A percentile compares a stretch with the other conserved stretches of the same genome.
These are phyloP conservation scores for Nothomitra cinnamomea DNA, from an alignment of 2,329 filamentous ascomycete species.

Conservation along the genomic window DNA sequence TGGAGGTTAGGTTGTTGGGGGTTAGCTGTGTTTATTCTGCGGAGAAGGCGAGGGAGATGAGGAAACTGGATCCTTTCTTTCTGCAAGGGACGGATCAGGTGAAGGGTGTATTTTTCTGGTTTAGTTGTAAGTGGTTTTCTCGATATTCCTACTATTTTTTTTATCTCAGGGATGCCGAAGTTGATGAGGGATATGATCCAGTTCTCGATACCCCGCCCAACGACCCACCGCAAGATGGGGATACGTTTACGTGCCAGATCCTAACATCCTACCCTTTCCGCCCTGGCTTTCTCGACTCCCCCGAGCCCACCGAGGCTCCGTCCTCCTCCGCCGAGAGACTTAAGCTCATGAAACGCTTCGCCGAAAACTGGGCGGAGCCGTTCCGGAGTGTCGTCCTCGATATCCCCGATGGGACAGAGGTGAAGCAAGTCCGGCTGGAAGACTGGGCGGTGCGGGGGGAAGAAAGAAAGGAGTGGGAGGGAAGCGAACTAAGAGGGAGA, in stretches of 20 bases:
- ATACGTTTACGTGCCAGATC: conserved; percentile 30
- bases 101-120: conserved; percentile 35
- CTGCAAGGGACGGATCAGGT: conserved; percentile 36
- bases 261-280: conserved; percentile 31
- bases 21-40: conserved; percentile 26
- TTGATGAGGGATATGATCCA: neutral
- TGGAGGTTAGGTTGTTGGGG: conserved; percentile 30
- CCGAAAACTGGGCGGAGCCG: conserved; percentile 31
- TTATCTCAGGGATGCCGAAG: neutral
- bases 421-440: conserved; percentile 29
- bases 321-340: conserved; percentile 22
- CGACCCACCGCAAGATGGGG: conserved; percentile 19
- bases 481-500: conserved; percentile 21
- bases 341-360: conserved; percentile 28
- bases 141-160: too few species aligned
- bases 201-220: conserved; percentile 24
- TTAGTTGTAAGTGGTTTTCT: conserved; percentile 21
- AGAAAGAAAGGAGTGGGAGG: conserved; percentile 14
- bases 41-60: conserved; percentile 26
- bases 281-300: conserved; percentile 11
- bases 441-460: conserved; percentile 27
- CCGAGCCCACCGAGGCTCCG: conserved; percentile 24
- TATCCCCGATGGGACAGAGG: conserved; percentile 26
- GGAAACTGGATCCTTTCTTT: conserved; percentile 34
- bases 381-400: conserved; percentile 27